phyloP scores from a whole-genome alignment of 1,284 basidiomycete species.

The Baeospora myosura region DNA sequence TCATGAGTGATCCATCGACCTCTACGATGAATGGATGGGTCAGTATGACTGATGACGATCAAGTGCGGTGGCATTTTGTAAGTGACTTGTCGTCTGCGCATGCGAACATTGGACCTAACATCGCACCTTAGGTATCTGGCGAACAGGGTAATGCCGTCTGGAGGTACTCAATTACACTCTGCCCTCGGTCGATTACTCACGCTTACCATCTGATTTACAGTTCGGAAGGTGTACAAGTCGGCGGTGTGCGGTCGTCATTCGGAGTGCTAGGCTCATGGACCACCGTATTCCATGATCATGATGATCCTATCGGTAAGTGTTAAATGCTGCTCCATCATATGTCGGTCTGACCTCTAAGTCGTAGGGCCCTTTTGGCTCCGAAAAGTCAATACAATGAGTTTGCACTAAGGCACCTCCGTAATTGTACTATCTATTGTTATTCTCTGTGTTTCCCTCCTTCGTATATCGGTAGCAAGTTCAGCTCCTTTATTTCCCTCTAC shows the following conservation, averaged over 20 bases:
- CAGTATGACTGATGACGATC: constrained; percentile 46
- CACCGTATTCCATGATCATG: constrained; percentile 53
- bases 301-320: constrained; percentile 51
- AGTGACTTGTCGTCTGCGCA: constrained; percentile 18
- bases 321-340: no score
- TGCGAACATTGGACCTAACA: constrained; percentile 7
- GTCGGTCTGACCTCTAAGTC: no score
- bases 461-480: no score
- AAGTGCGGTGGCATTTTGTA: constrained; percentile 61
- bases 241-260: constrained; percentile 48
- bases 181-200: neutral
- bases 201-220: constrained; percentile 26
- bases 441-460: no score
- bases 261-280: constrained; percentile 65
- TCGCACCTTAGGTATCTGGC: constrained; percentile 39
- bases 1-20: constrained; percentile 33
- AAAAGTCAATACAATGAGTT: no score
- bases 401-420: no score
- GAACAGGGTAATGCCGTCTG: constrained; percentile 52
- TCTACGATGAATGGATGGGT: constrained; percentile 46
- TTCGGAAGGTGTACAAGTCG: constrained; percentile 57
- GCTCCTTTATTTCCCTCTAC: no score
- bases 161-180: constrained; percentile 37
- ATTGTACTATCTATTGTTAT: no score
- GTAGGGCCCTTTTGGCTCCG: no score